A percentile compares a stretch with the other conserved stretches of the same genome.
Conservation (phyloP, 2,329 filamentous ascomycete species). For the Fusarium zealandicum region DNA sequence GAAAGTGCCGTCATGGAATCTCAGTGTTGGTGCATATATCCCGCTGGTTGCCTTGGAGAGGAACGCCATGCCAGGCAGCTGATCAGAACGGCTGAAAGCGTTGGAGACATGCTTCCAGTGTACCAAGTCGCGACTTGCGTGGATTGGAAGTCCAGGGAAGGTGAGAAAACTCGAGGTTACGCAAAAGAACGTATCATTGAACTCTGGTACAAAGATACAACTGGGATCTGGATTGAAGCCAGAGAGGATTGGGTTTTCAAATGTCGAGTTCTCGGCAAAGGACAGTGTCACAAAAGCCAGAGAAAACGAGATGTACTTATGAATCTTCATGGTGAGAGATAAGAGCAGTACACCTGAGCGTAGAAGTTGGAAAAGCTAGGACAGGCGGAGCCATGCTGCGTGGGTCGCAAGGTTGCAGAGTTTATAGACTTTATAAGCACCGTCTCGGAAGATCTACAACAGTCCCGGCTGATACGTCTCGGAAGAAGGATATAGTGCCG, state of each 20-base stretch:
- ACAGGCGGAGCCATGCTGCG: no score
- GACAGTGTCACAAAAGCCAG: background rate
- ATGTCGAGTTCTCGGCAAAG: constrained; percentile 15
- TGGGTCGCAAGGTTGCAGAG: no score
- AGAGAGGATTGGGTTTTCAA: constrained; percentile 56
- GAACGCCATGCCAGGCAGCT: constrained; percentile 47
- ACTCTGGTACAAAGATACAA: constrained; percentile 50
- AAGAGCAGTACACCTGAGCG: no score
- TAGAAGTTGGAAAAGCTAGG: no score
- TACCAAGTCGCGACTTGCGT: constrained; percentile 57
- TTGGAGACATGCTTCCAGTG: constrained; percentile 53
- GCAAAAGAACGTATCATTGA: constrained; percentile 57
- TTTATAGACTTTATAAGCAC: no score
- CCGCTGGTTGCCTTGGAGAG: constrained; percentile 42
- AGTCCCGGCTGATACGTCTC: no score
- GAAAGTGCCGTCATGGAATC: constrained; percentile 52
- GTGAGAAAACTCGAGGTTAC: constrained; percentile 59
- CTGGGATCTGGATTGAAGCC: constrained; percentile 59
- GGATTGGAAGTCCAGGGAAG: constrained; percentile 60
- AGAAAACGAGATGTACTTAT: background rate
- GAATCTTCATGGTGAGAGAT: background rate
- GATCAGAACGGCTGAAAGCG: constrained; percentile 45
- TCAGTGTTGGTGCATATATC: constrained; percentile 57
- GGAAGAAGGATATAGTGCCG: no score
- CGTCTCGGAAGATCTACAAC: no score